phyloP scores from a whole-genome alignment of 768 basidiomycete species.

The Tylopilus cervinicoccineus region DNA sequence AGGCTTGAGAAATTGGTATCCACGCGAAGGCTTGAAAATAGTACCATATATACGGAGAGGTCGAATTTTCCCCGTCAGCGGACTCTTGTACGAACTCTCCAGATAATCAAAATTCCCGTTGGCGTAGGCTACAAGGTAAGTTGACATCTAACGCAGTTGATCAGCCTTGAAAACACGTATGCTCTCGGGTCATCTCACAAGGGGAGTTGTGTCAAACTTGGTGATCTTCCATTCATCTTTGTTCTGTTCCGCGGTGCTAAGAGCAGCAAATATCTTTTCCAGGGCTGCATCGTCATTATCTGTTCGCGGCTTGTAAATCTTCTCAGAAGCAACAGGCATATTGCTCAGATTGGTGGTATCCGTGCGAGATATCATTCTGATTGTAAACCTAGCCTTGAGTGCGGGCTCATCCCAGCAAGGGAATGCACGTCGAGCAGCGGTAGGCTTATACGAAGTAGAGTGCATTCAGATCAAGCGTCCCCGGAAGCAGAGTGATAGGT shows the following conservation, averaged over 20 bases:
- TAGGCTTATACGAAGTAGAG: constrained; percentile 49
- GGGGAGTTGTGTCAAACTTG: constrained; percentile 75
- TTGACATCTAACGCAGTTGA: constrained; percentile 53
- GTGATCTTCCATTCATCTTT: constrained; percentile 72
- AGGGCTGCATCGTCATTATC: constrained; percentile 33
- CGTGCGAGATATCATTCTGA: constrained; percentile 76
- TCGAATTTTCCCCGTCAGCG: constrained; percentile 72
- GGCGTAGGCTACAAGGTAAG: constrained; percentile 85
- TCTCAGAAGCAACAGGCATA: constrained; percentile 73
- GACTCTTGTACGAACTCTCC: constrained; percentile 73
- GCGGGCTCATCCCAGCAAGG: constrained; percentile 94
- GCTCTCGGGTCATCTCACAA: constrained; percentile 31
- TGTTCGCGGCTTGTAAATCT: constrained; percentile 36
- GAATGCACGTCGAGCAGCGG: constrained; percentile 76
- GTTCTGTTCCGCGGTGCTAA: constrained; percentile 33
- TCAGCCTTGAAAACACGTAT: not conserved
- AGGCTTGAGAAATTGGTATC: not conserved
- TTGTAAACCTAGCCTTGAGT: constrained; percentile 77
- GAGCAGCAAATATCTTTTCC: constrained; percentile 39
- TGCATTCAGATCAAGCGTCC: not conserved
- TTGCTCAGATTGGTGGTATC: constrained; percentile 81
- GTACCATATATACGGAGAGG: constrained; percentile 84
- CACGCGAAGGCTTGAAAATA: not conserved
- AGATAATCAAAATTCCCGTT: constrained; percentile 75
- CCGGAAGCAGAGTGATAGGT: not conserved